These are phyloP conservation scores for Carnegiea gigantea DNA, from an alignment of 179 eudicot species.

Conservation along the genomic window DNA sequence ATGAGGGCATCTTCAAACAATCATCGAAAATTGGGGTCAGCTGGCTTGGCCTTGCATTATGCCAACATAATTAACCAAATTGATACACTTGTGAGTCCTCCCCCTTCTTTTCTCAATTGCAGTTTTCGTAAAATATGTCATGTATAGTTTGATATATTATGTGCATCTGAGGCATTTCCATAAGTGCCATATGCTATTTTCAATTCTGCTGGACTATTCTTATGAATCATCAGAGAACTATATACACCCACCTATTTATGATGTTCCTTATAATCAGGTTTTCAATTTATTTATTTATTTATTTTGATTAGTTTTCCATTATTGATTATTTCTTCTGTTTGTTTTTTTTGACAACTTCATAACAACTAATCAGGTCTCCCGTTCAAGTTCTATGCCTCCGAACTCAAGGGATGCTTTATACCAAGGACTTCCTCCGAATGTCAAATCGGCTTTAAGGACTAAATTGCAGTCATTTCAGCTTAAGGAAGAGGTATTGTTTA, in stretches of 20 bases:
- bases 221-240: neutral
- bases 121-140: neutral
- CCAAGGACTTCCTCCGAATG: constrained; percentile 88
- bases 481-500: constrained; percentile 65
- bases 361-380: constrained; percentile 61
- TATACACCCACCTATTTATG: neutral
- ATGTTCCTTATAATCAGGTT: neutral
- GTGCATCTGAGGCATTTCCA: neutral
- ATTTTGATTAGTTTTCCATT: neutral
- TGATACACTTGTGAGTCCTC: constrained; percentile 77
- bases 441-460: constrained; percentile 76
- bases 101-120: neutral
- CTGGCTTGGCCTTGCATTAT: constrained; percentile 95
- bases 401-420: constrained; percentile 86
- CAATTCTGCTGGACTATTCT: neutral
- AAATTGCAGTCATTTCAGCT: constrained; percentile 66
- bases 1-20: constrained; percentile 35
- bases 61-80: constrained; percentile 90
- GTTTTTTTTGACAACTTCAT: neutral
- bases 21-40: constrained; percentile 74
- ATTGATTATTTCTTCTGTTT: neutral
- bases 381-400: constrained; percentile 89
- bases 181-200: neutral
- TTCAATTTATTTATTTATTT: neutral
- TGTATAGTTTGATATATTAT: neutral